Evolutionary conservation across 2,329 filamentous ascomycete genomes (phyloP), one percentile per base, ranked within the genome.

Genomic region (Fusarium sp.): DNA sequence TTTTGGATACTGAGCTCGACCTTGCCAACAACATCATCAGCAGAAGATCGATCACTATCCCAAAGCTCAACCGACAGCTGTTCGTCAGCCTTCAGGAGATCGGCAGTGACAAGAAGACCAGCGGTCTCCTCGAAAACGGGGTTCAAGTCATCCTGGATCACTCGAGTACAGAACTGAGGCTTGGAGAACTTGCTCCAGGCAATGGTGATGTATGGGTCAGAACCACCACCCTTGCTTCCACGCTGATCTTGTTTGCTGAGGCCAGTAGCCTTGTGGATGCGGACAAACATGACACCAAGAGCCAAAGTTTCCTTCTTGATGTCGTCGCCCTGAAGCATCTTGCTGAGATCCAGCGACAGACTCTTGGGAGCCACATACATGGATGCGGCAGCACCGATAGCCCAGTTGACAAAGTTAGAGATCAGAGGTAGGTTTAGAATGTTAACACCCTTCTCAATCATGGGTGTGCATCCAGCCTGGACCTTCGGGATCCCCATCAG

Each of bases 101-200:
- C 94, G 0, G 92, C 87, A 0, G 92, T 97, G 7, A 99, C 92
- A 17, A 97, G 82, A 19, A 98, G 84, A 2, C 93, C 94, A 43
- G 92, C 90, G 3, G 88, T 92, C 79, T 98, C 96, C 74, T 96
- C 92, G 83, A 96, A 98, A 6, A 97, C 85, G 0, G 96, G 96
- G 74, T 98, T 97, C 55, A 97, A 85, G 71, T 97, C 92, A 75
- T 98, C 95, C 52, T 95, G 93, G 67, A 98, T 97, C 51, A 98
- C 94, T 47, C 96, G 90, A 2, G 96, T 98, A 79, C 94, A 97
- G 79, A 97, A 98, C 87, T 97, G 96, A 3, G 95, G 95, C 81
- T 99, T 99, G 57, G 92, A 92, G 72, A 97, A 98, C 78, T 98
- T 97, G 74, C 93, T 96, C 83, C 96, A 98, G 40, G 92, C 91